Base-by-base conservation (phyloP, 129 eudicot genomes). In the Lactuca sativa region DNA sequence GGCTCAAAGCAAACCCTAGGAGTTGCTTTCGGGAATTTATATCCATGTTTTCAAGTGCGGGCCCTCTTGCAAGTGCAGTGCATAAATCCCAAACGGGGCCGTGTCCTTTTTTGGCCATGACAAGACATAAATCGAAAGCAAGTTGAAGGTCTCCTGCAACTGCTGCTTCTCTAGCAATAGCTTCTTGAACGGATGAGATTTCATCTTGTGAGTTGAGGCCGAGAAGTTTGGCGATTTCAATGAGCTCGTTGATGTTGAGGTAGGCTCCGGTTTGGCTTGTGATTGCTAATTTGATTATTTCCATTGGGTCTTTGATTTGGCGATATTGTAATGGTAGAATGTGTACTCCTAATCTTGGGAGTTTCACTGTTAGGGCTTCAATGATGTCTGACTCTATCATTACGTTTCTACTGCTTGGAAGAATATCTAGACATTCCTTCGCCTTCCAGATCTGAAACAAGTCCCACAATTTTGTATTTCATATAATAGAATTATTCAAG, bases 111-210 rank as follows among this genome's bases (percentile, higher is more conserved):
- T 80, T 87, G 17, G 97, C 97, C 80, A 95, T 82, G 37, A 84
- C 80, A 67, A 95, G 87, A 77, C 99, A 95, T 6, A 90, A 81
- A 82, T 90, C 99, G 65, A 85, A 90, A 60, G 99, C 92, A 71
- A 95, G 85, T 61, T 88, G 99, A 58, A 95, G 86, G 80, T 95
- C 97, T 41, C 99, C 99, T 59, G 97, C 90, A 78, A 85, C 90
- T 66, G 99, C 97, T 64, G 99, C 99, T 86, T 95, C 99, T 78
- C 99, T 80, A 18, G 99, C 97, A 67, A 95, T 87, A 64, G 96
- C 97, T 85, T 95, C 99, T 71, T 95, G 97, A 62, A 95, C 97
- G 48, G 87, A 82, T 38, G 96, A 85, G 68, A 90, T 90, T 56
- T 90, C 96, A 59, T 90, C 96, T 41, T 90, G 96, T 37, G 99